Evolutionary conservation across 2,329 filamentous ascomycete species (phyloP).

Genomic region (Trichophyton mentagrophytes): DNA sequence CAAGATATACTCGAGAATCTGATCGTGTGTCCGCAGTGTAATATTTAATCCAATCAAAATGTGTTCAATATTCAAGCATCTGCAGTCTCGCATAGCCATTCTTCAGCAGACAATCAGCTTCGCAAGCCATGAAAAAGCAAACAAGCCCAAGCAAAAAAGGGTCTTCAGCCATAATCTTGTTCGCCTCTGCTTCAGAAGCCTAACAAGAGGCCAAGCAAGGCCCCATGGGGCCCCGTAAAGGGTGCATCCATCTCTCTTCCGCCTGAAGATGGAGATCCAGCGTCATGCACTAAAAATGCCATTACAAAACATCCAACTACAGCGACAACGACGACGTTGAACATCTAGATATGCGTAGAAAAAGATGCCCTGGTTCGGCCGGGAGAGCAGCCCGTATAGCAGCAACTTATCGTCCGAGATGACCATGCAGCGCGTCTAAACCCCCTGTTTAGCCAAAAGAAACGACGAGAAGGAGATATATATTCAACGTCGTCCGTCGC

Average conservation of each 20-base stretch:
- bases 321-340: neutral
- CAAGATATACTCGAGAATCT: neutral
- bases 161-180: neutral
- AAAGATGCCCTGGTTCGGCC: neutral
- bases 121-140: neutral
- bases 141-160: neutral
- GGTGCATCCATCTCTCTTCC: neutral
- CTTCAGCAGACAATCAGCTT: neutral
- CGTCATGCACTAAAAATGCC: neutral
- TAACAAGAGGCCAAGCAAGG: neutral
- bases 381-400: constrained; percentile 1
- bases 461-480: neutral
- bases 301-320: neutral
- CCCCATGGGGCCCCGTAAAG: neutral
- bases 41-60: constrained; percentile 2
- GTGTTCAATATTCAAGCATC: neutral
- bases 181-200: neutral
- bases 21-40: neutral
- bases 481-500: neutral
- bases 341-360: neutral
- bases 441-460: neutral
- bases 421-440: neutral
- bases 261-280: neutral
- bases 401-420: neutral
- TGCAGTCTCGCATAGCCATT: neutral